Base-by-base conservation (phyloP, 495 filamentous ascomycete genomes). In the Penicillium mononematosum region DNA sequence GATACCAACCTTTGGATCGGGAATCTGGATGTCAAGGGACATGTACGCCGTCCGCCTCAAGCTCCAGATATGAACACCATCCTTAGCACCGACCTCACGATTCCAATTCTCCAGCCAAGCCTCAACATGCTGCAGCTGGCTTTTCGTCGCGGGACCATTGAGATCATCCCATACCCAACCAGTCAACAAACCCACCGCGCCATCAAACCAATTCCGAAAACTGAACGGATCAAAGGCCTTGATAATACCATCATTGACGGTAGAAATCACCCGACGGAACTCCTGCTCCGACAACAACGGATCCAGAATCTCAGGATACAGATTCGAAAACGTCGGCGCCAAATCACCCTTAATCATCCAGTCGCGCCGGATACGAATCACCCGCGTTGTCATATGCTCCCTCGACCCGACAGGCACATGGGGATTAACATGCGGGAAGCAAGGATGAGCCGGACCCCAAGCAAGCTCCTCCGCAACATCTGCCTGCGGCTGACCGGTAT, bases 111-210 rank as follows among this genome's bases (percentile, higher is more conserved):
- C 86, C 39, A 96, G 75, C 83, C 86, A 94, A 50, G 67, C 70
- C 70, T 96, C 93, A 17, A 96, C 75, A 3, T 72, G 75, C 36
- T 74, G 75, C 22, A 94, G 63, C 49, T 85, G 76, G n/a, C 76
- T 69, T 70, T 96, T 96, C 11, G 86, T 81, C 20, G 75, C 80
- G 8, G 88, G 85, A 2, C 87, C 77, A 1, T 91, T 91, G 24
- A 94, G 44, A 66, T 98, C 94, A 49, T 99, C 94, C 89, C 90
- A 96, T 14, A 97, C 52, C 91, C 91, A 99, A 17, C 91, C 85
- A 4, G 94, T 97, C 27, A 89, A 68, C 42, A 96, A 66, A 0
- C 92, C 91, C 59, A 95, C 55, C 6, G 89, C 68, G 4, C 82
- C 83, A 66, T 97, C 92, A 3, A 95, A 44, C 66, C 89, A 85